These are phyloP conservation scores for Kwoniella sp. DNA, from an alignment of 768 basidiomycete species.

Conservation along the genomic window DNA sequence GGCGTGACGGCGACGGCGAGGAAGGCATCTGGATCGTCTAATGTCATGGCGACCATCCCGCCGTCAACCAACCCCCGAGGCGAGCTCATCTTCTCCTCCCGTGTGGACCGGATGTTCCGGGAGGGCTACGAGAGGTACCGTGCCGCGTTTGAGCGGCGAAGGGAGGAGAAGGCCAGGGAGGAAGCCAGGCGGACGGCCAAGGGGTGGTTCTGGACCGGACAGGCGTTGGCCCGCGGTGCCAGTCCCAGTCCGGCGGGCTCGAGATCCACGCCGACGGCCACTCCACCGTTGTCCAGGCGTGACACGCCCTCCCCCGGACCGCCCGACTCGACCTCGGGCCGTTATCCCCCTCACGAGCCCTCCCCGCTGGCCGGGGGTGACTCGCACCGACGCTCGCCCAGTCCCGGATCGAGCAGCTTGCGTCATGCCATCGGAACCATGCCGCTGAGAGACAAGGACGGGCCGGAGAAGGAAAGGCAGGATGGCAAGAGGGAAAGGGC, in stretches of 20 bases:
- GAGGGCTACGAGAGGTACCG: slow-evolving; percentile 93
- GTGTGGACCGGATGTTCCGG: slow-evolving; percentile 73
- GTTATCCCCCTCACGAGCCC: no score
- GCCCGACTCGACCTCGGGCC: neutral
- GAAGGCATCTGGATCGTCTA: slow-evolving; percentile 31
- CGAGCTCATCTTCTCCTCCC: slow-evolving; percentile 90
- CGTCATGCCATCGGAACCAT: neutral
- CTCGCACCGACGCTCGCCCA: slow-evolving; percentile 17
- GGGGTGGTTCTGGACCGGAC: neutral
- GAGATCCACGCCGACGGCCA: slow-evolving; percentile 7
- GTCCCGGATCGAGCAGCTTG: slow-evolving; percentile 11
- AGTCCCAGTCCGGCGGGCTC: neutral
- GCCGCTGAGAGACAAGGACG: neutral
- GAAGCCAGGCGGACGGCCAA: slow-evolving; percentile 10
- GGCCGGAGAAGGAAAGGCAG: neutral
- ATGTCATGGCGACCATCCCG: slow-evolving; percentile 72
- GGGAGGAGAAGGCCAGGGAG: slow-evolving; percentile 56
- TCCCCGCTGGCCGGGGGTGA: no score
- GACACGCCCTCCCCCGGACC: slow-evolving; percentile 24
- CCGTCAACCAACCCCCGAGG: slow-evolving; percentile 85
- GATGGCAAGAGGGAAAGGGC: slow-evolving; percentile 21
- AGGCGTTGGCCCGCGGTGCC: neutral
- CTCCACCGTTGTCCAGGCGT: slow-evolving; percentile 27
- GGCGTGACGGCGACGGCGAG: slow-evolving; percentile 49
- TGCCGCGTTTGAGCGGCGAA: slow-evolving; percentile 71